Conservation (phyloP, 495 filamentous ascomycete species). For the Penicillium herquei region DNA sequence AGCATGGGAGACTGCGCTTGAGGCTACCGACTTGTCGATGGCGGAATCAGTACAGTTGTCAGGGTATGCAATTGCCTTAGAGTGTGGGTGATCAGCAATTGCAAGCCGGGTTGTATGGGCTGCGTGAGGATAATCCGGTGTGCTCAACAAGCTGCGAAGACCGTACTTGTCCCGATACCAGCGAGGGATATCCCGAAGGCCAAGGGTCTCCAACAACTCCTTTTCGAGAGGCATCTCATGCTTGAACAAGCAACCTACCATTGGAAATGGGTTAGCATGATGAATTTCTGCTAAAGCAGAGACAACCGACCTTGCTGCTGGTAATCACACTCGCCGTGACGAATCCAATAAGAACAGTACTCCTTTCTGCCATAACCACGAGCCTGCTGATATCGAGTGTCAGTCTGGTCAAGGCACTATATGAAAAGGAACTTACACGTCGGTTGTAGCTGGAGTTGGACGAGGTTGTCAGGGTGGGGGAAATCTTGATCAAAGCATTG, state of each 20-base stretch:
- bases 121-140: neutral
- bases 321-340: conserved; percentile 79
- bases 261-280: conserved; percentile 8
- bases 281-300: neutral
- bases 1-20: too few species aligned
- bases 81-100: conserved; percentile 7
- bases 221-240: conserved; percentile 77
- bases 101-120: neutral
- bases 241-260: conserved; percentile 69
- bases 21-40: neutral
- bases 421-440: too few species aligned
- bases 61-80: neutral
- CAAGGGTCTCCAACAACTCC: conserved; percentile 59
- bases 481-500: too few species aligned
- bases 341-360: conserved; percentile 86
- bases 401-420: neutral
- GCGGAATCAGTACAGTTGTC: neutral
- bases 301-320: conserved; percentile 59
- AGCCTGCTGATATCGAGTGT: neutral
- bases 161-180: conserved; percentile 55
- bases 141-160: conserved; percentile 21
- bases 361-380: conserved; percentile 50
- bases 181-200: conserved; percentile 53
- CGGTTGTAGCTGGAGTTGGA: too few species aligned
- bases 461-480: too few species aligned